Conservation (phyloP, 345 rosid genomes). For the Nasturtium officinale region DNA sequence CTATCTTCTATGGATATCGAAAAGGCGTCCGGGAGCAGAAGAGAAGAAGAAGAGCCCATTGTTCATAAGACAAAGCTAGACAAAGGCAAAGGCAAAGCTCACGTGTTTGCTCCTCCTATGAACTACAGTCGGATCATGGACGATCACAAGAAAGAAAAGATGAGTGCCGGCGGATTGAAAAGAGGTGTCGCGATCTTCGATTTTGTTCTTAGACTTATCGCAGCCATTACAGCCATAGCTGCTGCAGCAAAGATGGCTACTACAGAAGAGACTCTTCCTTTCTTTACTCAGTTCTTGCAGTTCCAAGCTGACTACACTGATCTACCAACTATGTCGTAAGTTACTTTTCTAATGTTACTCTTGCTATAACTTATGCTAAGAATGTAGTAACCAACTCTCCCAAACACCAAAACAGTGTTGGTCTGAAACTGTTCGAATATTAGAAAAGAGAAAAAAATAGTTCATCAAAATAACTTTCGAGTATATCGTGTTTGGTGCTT, state of each 20-base stretch:
- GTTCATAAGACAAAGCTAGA: constrained; percentile 41
- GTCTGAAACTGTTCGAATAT: neutral
- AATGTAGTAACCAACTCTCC: neutral
- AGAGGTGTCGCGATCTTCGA: constrained; percentile 74
- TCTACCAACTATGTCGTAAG: constrained; percentile 69
- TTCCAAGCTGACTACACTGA: constrained; percentile 84
- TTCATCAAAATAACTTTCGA: neutral
- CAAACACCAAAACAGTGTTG: too few species aligned
- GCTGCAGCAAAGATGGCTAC: constrained; percentile 82
- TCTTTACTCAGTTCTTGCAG: constrained; percentile 92
- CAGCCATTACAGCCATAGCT: constrained; percentile 56
- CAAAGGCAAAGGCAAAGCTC: constrained; percentile 48
- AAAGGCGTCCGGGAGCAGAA: constrained; percentile 37
- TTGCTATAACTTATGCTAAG: neutral
- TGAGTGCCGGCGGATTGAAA: constrained; percentile 41
- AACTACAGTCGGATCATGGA: constrained; percentile 35
- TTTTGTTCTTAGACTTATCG: constrained; percentile 67
- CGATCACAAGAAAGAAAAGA: constrained; percentile 39
- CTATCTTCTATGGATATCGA: constrained; percentile 40
- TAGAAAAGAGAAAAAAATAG: neutral
- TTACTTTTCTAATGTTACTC: neutral
- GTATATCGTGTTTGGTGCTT: neutral
- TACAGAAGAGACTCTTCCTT: constrained; percentile 74
- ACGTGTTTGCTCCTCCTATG: constrained; percentile 45
- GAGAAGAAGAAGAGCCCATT: constrained; percentile 47